Evolutionary conservation across 768 basidiomycete species (phyloP).

Genomic region (Cystobasidium tubakii): DNA sequence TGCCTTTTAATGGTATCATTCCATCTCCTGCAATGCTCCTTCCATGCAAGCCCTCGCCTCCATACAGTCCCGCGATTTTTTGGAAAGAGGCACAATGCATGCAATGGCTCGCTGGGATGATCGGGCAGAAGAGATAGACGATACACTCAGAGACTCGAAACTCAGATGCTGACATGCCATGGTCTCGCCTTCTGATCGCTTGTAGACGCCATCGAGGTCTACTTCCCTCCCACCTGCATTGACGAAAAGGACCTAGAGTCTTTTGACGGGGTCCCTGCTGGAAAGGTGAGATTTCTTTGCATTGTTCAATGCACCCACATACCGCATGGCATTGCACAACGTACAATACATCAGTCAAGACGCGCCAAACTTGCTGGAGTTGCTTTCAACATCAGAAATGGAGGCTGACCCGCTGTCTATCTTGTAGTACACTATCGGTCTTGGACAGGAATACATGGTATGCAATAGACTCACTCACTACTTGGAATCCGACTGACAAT

Average conservation of each 20-base stretch:
- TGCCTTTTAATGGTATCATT: too few species aligned
- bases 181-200: not conserved
- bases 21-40: not conserved
- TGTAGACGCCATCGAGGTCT: conserved; percentile 73
- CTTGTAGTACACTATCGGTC: conserved; percentile 79
- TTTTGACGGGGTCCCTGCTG: conserved; percentile 86
- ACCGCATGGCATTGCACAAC: too few species aligned
- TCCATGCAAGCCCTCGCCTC: not conserved
- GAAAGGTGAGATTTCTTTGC: conserved; percentile 57
- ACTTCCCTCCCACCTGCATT: conserved; percentile 83
- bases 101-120: not conserved
- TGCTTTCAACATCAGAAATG: not conserved
- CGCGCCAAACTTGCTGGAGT: too few species aligned
- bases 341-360: too few species aligned
- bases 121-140: not conserved
- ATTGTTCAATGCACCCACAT: too few species aligned
- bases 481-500: not conserved
- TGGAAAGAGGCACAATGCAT: not conserved
- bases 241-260: conserved; percentile 89
- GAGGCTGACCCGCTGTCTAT: not conserved
- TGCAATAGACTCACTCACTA: not conserved
- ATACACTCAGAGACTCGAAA: not conserved
- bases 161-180: conserved; percentile 11
- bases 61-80: not conserved
- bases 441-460: conserved; percentile 89